phyloP scores from a whole-genome alignment of 2,329 filamentous ascomycete genomes.

The Gnomoniopsis sp. region DNA sequence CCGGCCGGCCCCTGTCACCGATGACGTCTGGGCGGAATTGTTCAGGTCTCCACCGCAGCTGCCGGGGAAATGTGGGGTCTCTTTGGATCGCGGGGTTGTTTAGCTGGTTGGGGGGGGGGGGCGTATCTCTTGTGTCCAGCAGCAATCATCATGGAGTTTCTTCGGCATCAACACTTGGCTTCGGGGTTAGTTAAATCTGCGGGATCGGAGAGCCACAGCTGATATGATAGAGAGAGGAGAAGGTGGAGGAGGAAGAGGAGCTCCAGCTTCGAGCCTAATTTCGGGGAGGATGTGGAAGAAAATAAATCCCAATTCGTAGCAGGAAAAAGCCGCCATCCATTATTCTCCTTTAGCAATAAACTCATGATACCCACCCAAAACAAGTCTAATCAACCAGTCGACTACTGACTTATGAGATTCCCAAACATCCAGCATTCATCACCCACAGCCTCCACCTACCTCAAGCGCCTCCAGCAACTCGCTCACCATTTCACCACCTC shows the following conservation, averaged over 20 bases:
- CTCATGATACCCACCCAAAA: slow-evolving; percentile 4
- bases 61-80: not conserved
- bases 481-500: slow-evolving; percentile 8
- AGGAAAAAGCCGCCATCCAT: not conserved
- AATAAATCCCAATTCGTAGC: not conserved
- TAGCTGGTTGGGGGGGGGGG: not conserved
- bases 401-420: slow-evolving; percentile 7
- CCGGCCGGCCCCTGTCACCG: not conserved
- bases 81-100: not conserved
- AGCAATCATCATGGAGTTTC: slow-evolving; percentile 19
- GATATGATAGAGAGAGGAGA: not conserved
- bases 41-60: not conserved
- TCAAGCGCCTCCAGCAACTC: slow-evolving; percentile 13
- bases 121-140: not conserved
- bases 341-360: not conserved
- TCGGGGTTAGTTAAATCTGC: not conserved
- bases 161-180: slow-evolving; percentile 13
- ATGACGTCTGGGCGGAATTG: slow-evolving; percentile 22
- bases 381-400: not conserved
- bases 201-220: not conserved
- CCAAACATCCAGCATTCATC: slow-evolving; percentile 9
- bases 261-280: not conserved
- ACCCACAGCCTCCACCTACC: not conserved
- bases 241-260: not conserved
- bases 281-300: not conserved